Evolutionary conservation across 2,329 filamentous ascomycete genomes (phyloP).

Genomic region (Phialophora macrospora): DNA sequence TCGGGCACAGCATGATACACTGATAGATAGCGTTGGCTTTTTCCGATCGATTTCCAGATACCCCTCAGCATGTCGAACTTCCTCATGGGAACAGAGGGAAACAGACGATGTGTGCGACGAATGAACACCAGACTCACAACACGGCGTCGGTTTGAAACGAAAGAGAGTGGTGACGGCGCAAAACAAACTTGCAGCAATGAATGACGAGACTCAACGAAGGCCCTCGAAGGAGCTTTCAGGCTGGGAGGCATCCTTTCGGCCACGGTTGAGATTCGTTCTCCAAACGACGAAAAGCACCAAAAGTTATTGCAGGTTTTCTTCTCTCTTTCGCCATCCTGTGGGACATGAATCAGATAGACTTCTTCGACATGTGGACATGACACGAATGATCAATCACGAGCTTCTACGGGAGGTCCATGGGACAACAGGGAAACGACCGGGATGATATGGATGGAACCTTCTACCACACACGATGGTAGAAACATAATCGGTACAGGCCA

Average conservation of each 20-base stretch:
- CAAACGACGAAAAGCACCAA: slow-evolving; percentile 29
- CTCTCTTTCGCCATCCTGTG: slow-evolving; percentile 36
- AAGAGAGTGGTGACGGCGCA: slow-evolving; percentile 34
- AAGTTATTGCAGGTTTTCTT: slow-evolving; percentile 36
- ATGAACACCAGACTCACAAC: slow-evolving; percentile 30
- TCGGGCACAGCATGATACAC: slow-evolving; percentile 51
- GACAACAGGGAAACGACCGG: slow-evolving; percentile 16
- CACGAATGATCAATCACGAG: slow-evolving; percentile 32
- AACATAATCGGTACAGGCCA: slow-evolving; percentile 22
- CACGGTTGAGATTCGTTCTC: slow-evolving; percentile 29
- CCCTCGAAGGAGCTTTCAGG: slow-evolving; percentile 18
- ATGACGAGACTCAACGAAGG: slow-evolving; percentile 27
- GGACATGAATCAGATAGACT: slow-evolving; percentile 40
- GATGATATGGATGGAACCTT: slow-evolving; percentile 24
- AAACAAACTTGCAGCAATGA: slow-evolving; percentile 26
- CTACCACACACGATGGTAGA: slow-evolving; percentile 22
- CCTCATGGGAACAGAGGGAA: slow-evolving; percentile 37
- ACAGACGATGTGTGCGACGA: slow-evolving; percentile 38
- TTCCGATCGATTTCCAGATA: slow-evolving; percentile 55
- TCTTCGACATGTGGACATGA: slow-evolving; percentile 36
- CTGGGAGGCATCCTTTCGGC: slow-evolving; percentile 17
- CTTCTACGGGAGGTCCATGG: slow-evolving; percentile 31
- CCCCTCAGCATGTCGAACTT: slow-evolving; percentile 52
- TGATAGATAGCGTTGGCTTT: slow-evolving; percentile 59
- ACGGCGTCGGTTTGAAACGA: slow-evolving; percentile 36